Evolutionary conservation across 805 yeast genomes (phyloP), one percentile per base, ranked within the genome.

Genomic region (Metschnikowia amazonensis): DNA sequence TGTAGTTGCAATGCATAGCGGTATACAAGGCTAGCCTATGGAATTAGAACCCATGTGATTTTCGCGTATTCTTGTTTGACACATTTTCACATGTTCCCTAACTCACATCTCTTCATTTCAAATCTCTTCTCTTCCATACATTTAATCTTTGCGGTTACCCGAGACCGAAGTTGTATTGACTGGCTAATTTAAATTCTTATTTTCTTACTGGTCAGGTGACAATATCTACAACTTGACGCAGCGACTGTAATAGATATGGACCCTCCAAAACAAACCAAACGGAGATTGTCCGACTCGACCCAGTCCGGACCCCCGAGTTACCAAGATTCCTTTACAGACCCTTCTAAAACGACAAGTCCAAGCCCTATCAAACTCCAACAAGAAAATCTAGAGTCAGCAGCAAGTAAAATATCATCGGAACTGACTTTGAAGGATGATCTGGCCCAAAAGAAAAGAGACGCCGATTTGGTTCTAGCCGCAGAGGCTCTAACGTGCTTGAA

Each of bases 401-500:
- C 8, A n/a, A 34, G 8, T 4, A 7, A 21, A 21, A 13, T 13
- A 11, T 1, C 36, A 5, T 20, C 36, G 5, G 27, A 13, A 11
- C 13, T 36, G 9, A 9, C 39, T 23, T 30, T 34, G 7, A 45
- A 28, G 7, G 43, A 32, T n/a, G 24, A 30, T 8, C 16, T 33
- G 21, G 21, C 29, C 25, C 34, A 37, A 10, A 21, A 23, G 28
- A 18, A 41, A 3, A 24, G 42, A 28, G 64, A 59, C 34, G 48
- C 49, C 18, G 71, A 65, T 27, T 42, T 67, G 32, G 69, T 68
- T 6, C 55, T 63, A 7, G 73, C 74, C 0, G 76, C 76, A 9
- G 72, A 70, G 45, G 74, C 70, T 1, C 60, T 72, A 37, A 64
- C 76, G 6, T 64, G 63, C 45, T 62, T 71, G 36, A 68, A 64